Evolutionary conservation across 768 basidiomycete species (phyloP).

Genomic region (Podaxis sp.): DNA sequence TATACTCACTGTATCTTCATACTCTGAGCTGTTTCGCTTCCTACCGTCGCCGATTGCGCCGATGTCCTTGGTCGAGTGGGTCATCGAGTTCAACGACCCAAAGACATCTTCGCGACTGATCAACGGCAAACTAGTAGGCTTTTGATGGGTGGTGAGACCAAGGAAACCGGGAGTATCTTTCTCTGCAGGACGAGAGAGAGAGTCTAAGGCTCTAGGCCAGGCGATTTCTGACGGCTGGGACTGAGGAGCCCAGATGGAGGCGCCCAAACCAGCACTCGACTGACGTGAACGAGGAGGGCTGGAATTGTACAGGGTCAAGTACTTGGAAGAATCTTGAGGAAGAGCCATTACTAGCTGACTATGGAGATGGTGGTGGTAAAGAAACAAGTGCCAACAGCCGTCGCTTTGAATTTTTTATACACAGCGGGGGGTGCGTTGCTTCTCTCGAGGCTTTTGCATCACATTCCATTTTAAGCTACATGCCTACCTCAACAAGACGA

Average conservation of each 20-base stretch:
- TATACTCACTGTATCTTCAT: constrained; percentile 44
- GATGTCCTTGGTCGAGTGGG: constrained; percentile 37
- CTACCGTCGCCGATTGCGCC: constrained; percentile 82
- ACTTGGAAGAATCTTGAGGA: constrained; percentile 27
- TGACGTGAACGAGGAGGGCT: constrained; percentile 36
- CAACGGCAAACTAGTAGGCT: constrained; percentile 19
- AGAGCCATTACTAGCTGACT: constrained; percentile 25
- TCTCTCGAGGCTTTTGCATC: constrained; percentile 25
- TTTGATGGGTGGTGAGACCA: constrained; percentile 15
- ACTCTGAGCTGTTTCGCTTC: constrained; percentile 54
- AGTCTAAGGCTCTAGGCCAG: constrained; percentile 66
- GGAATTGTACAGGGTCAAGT: constrained; percentile 36
- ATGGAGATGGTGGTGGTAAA: constrained; percentile 35
- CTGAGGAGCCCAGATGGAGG: constrained; percentile 82
- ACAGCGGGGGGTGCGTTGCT: constrained; percentile 25
- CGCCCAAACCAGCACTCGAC: constrained; percentile 32
- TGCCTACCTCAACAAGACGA: constrained; percentile 25
- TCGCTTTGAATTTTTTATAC: constrained; percentile 30
- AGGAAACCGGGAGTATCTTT: constrained; percentile 26
- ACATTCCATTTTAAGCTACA: constrained; percentile 29
- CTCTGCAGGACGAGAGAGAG: constrained; percentile 52
- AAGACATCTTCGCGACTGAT: constrained; percentile 62
- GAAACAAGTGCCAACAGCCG: constrained; percentile 32
- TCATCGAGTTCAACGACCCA: constrained; percentile 41
- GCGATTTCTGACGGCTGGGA: constrained; percentile 61